A percentile compares a stretch with the other conserved stretches of the same genome.
phyloP scores from a whole-genome alignment of 306 rosid species.

The Casuarina equisetifolia region DNA sequence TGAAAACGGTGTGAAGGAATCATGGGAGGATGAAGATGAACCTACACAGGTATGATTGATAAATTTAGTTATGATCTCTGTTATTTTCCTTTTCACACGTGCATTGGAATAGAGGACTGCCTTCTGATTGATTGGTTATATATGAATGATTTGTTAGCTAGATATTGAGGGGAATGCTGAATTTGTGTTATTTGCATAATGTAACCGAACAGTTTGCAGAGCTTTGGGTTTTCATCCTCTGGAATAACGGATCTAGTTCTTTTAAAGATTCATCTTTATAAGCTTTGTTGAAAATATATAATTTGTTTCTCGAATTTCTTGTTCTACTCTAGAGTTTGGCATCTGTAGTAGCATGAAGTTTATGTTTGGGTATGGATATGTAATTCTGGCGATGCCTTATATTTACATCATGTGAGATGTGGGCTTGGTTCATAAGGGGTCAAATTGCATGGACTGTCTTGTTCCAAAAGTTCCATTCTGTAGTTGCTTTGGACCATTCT shows the following conservation, averaged over 20 bases:
- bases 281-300: neutral
- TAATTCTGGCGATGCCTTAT: neutral
- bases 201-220: neutral
- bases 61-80: neutral
- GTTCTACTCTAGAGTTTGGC: neutral
- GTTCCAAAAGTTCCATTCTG: neutral
- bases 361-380: neutral
- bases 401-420: neutral
- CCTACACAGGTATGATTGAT: constrained; percentile 59
- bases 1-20: constrained; percentile 78
- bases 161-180: neutral
- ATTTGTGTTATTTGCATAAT: neutral
- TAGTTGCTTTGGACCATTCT: neutral
- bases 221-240: neutral
- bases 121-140: neutral
- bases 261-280: neutral
- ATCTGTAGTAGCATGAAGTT: neutral
- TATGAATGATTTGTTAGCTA: neutral
- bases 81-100: neutral
- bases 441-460: neutral
- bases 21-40: constrained; percentile 97
- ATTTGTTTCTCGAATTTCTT: neutral
- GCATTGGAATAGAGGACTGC: neutral
- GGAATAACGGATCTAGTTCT: neutral
- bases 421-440: neutral